Conservation (phyloP, 495 filamentous ascomycete genomes). For the Mytilinidion resinicola region DNA sequence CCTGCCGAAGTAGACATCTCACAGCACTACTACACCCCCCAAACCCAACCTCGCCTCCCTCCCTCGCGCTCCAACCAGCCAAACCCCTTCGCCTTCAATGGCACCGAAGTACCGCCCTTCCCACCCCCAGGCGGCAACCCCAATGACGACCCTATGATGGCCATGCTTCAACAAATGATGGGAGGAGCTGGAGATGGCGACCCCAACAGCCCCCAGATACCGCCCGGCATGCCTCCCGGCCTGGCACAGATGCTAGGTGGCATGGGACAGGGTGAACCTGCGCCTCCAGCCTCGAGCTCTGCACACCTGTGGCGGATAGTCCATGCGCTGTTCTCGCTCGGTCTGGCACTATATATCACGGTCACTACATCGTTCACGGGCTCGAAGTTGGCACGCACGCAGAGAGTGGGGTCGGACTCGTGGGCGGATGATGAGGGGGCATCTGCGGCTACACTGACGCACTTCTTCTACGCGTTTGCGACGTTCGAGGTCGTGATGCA, state of each 20-base stretch:
- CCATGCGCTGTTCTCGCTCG: conserved; percentile 66
- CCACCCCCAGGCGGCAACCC: conserved; percentile 27
- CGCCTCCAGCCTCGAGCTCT: conserved; percentile 41
- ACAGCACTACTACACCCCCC: conserved; percentile 48
- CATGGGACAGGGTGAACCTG: conserved; percentile 31
- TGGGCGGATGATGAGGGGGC: conserved; percentile 15
- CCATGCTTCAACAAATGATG: conserved; percentile 56
- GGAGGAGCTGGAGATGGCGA: conserved; percentile 36
- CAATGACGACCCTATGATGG: conserved; percentile 54
- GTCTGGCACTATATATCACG: conserved; percentile 64
- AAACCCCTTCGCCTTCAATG: conserved; percentile 28
- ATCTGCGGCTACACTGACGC: conserved; percentile 20
- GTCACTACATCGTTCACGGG: conserved; percentile 59
- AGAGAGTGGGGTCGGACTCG: conserved; percentile 37
- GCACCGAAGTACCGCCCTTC: conserved; percentile 11
- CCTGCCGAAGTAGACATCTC: conserved; percentile 73
- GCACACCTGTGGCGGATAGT: conserved; percentile 65
- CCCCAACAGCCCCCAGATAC: conserved; percentile 23
- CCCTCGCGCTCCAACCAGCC: not conserved
- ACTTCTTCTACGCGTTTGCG: conserved; percentile 68
- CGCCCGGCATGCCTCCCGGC: conserved; percentile 43
- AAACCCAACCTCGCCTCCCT: conserved; percentile 20
- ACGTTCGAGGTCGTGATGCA: conserved; percentile 72
- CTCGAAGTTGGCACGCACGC: conserved; percentile 19
- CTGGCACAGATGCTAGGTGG: conserved; percentile 37